Evolutionary conservation across 805 yeast species (phyloP), one percentile per base, ranked within the genome.

Genomic region (Spathaspora girioi): DNA sequence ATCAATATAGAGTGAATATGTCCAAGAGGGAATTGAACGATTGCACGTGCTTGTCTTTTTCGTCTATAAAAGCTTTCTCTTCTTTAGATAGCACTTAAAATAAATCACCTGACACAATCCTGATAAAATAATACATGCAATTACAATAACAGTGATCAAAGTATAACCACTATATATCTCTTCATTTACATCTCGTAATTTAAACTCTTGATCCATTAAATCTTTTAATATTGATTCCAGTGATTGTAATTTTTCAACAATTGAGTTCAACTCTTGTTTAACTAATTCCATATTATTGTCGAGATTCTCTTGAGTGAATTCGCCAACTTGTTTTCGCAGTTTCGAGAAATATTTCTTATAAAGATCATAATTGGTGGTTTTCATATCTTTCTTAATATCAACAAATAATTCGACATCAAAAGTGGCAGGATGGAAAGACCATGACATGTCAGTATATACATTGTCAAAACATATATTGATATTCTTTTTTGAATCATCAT

Each of bases 391-490:
- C 43, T 51, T 51, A 45, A 74, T 65, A 46, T 68, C 66, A 17
- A 74, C 75, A 14, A 49, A 56, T 38, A 74, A 45, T 50, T 68
- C 68, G 12, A 74, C 60, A 40, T 74, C 76, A 35, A 65, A 59
- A 5, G 59, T 27, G 20, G 53, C 53, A 5, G 76, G 73, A 15
- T 60, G 58, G 55, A 71, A 74, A 17, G 76, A 68, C 77, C 77
- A 74, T 8, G 76, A 70, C 53, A 69, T 67, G 56, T 74, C 79
- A 43, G 56, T 59, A 59, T 67, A 74, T 29, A 73, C 48, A 54
- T 74, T 74, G 58, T 74, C 78, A 59, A 74, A 74, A 54, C 79
- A 74, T 15, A 74, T 60, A 55, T 70, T 63, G 17, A 74, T 63
- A 38, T 61, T 57, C 8, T 69, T 67, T 48, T 61, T 62, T 5